phyloP scores from a whole-genome alignment of 2,329 filamentous ascomycete species.

The Pseudogymnoascus sp. region DNA sequence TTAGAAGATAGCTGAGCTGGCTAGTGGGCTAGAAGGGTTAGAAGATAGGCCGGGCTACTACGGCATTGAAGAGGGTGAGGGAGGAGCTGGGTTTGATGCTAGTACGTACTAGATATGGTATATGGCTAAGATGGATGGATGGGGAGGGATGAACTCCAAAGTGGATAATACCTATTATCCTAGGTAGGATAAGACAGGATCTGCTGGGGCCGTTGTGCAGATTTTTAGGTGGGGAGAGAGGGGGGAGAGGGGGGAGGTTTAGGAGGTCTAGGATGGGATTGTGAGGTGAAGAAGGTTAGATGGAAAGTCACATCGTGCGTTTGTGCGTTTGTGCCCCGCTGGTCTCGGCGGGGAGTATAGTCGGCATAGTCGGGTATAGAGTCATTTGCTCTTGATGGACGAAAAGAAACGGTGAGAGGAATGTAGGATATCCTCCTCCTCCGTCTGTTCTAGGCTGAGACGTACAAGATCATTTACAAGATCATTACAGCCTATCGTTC shows the following conservation, averaged over 20 bases:
- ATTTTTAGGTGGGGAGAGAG: background rate
- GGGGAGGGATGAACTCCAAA: background rate
- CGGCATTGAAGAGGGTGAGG: background rate
- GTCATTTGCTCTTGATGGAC: background rate
- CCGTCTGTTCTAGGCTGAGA: background rate
- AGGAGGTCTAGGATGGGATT: no score
- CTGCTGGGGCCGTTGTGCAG: background rate
- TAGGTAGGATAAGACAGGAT: background rate
- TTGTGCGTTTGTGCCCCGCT: constrained; percentile 13
- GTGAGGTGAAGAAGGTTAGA: constrained; percentile 16
- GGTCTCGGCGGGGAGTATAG: background rate
- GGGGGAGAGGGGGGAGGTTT: constrained; percentile 8
- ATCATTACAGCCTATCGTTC: background rate
- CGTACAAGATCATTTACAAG: background rate
- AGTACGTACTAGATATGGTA: background rate
- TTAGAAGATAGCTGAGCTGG: no score
- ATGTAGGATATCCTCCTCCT: background rate
- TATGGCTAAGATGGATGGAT: background rate
- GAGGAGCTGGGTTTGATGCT: background rate
- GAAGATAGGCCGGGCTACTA: background rate
- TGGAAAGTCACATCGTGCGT: constrained; percentile 15
- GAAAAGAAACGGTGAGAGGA: background rate
- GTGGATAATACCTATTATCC: no score
- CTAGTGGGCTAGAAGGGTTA: background rate
- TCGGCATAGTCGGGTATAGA: no score